A percentile compares a stretch with the other conserved stretches of the same genome.
Conservation (phyloP, 2,329 filamentous ascomycete species). For the Xylaria polymorpha region DNA sequence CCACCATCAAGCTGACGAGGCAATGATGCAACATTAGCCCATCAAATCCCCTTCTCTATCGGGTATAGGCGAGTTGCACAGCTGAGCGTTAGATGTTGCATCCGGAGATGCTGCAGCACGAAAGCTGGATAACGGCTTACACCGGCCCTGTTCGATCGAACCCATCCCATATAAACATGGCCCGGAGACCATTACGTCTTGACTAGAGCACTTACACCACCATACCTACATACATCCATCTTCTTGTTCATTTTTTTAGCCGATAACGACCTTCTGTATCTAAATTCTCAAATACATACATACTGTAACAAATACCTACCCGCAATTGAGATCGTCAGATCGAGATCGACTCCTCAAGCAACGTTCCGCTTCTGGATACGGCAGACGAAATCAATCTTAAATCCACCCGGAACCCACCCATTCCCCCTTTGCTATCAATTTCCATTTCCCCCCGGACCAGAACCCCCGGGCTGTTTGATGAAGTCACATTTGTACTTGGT, state of each 20-base stretch:
- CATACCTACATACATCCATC: not conserved
- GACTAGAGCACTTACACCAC: constrained; percentile 24
- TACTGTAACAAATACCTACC: not conserved
- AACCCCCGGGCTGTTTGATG: constrained; percentile 24
- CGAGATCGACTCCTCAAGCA: constrained; percentile 46
- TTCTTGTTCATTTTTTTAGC: not conserved
- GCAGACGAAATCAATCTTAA: constrained; percentile 18
- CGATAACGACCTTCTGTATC: too few relatives aligned
- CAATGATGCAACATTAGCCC: constrained; percentile 22
- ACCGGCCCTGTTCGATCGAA: constrained; percentile 2
- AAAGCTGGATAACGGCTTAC: constrained; percentile 9
- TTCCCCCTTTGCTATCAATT: constrained; percentile 12
- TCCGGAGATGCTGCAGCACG: constrained; percentile 10
- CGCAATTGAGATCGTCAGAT: constrained; percentile 47
- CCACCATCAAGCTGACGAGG: constrained; percentile 16
- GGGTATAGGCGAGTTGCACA: constrained; percentile 12
- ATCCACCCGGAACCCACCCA: constrained; percentile 29
- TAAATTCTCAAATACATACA: not conserved
- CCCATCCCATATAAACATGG: constrained; percentile 7
- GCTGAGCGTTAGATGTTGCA: constrained; percentile 7
- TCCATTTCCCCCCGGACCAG: not conserved
- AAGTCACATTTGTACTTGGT: constrained; percentile 9
- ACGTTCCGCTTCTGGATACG: constrained; percentile 27
- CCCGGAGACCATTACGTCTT: not conserved
- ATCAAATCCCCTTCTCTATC: constrained; percentile 13